phyloP scores from a whole-genome alignment of 495 filamentous ascomycete species.

The Aspergillus sclerotiicarbonarius region DNA sequence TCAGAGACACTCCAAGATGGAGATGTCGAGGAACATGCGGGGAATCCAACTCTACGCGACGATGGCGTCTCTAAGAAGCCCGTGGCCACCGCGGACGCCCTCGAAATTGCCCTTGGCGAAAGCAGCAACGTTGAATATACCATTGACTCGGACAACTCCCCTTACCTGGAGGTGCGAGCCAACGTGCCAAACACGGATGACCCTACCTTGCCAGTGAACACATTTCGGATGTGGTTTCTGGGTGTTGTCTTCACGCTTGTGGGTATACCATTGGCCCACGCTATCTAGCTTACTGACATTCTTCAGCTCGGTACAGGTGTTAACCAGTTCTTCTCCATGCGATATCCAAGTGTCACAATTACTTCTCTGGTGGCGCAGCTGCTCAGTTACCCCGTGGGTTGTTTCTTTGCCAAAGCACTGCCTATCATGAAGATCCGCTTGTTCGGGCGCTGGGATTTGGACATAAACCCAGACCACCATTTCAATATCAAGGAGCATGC shows the following conservation, averaged over 20 bases:
- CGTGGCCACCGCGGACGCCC: conserved; percentile 10
- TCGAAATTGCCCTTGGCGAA: conserved; percentile 19
- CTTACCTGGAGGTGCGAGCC: conserved; percentile 47
- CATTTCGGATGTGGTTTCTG: conserved; percentile 62
- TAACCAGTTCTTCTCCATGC: conserved; percentile 63
- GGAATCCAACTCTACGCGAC: not conserved
- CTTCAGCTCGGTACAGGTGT: conserved; percentile 41
- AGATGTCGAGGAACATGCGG: conserved; percentile 10
- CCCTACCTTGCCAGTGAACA: conserved; percentile 58
- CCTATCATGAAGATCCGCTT: conserved; percentile 47
- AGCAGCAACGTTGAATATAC: conserved; percentile 12
- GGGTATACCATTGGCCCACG: conserved; percentile 19
- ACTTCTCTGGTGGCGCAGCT: conserved; percentile 62
- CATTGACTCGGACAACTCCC: conserved; percentile 31
- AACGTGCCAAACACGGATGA: conserved; percentile 46
- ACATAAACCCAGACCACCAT: conserved; percentile 45
- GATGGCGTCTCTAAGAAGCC: conserved; percentile 12
- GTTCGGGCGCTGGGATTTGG: conserved; percentile 46
- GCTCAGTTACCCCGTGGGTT: conserved; percentile 61
- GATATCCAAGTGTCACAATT: conserved; percentile 71
- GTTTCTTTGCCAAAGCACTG: conserved; percentile 30
- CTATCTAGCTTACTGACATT: not conserved
- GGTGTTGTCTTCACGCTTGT: conserved; percentile 57
- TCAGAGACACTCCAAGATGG: conserved; percentile 19
- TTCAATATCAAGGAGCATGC: conserved; percentile 55